A percentile compares a stretch with the other conserved stretches of the same genome.
phyloP scores from a whole-genome alignment of 2,329 filamentous ascomycete genomes.

The Ilyonectria mors-panacis region DNA sequence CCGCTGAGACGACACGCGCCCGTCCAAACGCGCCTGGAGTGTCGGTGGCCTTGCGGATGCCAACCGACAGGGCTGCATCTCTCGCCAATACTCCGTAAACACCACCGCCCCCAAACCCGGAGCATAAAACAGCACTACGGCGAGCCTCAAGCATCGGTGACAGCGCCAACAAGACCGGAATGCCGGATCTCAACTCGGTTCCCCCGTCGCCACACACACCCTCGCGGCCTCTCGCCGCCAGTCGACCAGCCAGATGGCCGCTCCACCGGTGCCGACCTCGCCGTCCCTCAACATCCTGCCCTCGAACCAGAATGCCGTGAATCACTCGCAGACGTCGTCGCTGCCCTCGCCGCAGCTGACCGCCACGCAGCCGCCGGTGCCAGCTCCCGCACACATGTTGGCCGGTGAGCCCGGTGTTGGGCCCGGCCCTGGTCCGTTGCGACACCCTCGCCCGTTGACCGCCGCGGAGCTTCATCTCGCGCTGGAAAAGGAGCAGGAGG shows the following conservation, averaged over 20 bases:
- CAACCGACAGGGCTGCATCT: not conserved
- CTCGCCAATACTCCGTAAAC: not conserved
- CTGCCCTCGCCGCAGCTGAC: constrained; percentile 48
- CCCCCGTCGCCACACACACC: constrained; percentile 65
- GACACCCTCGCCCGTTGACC: constrained; percentile 90
- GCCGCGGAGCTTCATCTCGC: constrained; percentile 90
- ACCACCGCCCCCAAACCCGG: not conserved
- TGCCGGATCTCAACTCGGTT: constrained; percentile 72
- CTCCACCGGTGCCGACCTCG: constrained; percentile 55
- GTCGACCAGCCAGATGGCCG: constrained; percentile 61
- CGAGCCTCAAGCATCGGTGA: not conserved
- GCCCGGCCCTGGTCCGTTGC: constrained; percentile 78
- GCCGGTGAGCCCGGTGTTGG: constrained; percentile 60
- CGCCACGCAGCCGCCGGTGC: constrained; percentile 49
- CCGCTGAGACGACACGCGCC: constrained; percentile 28
- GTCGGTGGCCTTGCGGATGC: not conserved
- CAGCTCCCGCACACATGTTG: constrained; percentile 50
- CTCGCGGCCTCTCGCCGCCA: constrained; percentile 60
- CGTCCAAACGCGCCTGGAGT: constrained; percentile 30
- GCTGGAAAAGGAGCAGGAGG: constrained; percentile 95
- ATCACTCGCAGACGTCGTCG: constrained; percentile 55
- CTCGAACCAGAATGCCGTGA: constrained; percentile 67
- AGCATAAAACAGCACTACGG: not conserved
- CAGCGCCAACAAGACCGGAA: constrained; percentile 44
- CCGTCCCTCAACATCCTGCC: constrained; percentile 70